Base-by-base conservation (phyloP, 208 protist genomes). In the Acanthamoeba lenticulata region DNA sequence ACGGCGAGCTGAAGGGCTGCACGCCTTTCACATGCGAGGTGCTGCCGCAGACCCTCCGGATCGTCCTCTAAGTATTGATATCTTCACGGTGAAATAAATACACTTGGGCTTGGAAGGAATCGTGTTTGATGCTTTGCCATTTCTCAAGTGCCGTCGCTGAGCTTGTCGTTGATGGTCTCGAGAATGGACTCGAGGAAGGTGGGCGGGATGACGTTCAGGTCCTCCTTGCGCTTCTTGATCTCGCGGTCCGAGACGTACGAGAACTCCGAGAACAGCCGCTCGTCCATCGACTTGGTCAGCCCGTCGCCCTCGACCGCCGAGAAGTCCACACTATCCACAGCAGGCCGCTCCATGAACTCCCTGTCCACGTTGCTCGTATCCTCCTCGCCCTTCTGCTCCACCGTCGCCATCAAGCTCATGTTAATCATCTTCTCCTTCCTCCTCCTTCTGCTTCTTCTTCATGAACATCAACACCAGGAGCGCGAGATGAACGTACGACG, bases 11-110 rank as follows among this genome's bases (percentile, higher is more conserved):
- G 19, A 86, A 86, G 45, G 77, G 77, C 32, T 86, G 77, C 36
- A 86, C 77, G 24, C 77, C 77, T 19, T 86, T 86, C 77, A 86
- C 77, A 7, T 86, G 77, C 36, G 77, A 86, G 45, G 77, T 86
- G 15, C 45, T 86, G 6, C 77, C 77, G 15, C 38, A 55, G 77
- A 29, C 42, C 11, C 77, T 27, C 27, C 49, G 49, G 19, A 57
- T 57, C 49, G 49, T 57, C 9, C 49, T 57, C 19, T 57, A 19
- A 57, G n/a, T n/a, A n/a, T n/a, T n/a, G n/a, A n/a, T n/a, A n/a
- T n/a, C n/a, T n/a, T n/a, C n/a, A n/a, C n/a, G n/a, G n/a, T n/a
- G n/a, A n/a, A n/a, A 60, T 21, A 11, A 21, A 60, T n/a, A n/a
- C n/a, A n/a, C n/a, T n/a, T n/a, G n/a, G n/a, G n/a, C n/a, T n/a